Evolutionary conservation across 306 rosid species (phyloP).

Genomic region (Calophaca sinica): DNA sequence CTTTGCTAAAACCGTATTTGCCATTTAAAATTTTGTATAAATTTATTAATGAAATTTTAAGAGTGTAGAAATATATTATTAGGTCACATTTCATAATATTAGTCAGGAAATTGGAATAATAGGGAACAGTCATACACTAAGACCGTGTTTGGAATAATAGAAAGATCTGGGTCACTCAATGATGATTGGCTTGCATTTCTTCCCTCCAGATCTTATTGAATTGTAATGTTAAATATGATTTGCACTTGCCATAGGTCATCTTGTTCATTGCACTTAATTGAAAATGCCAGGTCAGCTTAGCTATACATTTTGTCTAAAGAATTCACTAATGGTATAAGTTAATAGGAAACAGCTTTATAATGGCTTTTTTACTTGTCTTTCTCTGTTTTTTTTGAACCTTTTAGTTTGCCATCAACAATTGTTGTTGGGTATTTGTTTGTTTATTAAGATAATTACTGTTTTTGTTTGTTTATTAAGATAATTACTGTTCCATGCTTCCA

Average conservation of each 20-base stretch:
- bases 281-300: neutral
- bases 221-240: neutral
- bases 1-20: slow-evolving; percentile 13
- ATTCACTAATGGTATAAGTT: neutral
- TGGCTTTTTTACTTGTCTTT: neutral
- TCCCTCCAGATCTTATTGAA: neutral
- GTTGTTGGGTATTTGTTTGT: slow-evolving; percentile 12
- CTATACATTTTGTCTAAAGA: slow-evolving; percentile 21
- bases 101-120: neutral
- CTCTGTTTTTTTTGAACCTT: neutral
- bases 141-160: neutral
- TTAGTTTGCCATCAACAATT: neutral
- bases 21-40: neutral
- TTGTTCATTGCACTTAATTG: slow-evolving; percentile 13
- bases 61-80: neutral
- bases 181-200: neutral
- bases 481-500: slow-evolving; percentile 2
- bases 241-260: neutral
- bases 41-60: neutral
- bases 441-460: neutral
- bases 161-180: neutral
- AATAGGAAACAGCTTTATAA: slow-evolving; percentile 12
- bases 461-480: slow-evolving; percentile 17
- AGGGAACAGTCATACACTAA: neutral
- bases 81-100: neutral